A percentile compares a stretch with the other conserved stretches of the same genome.
Conservation (phyloP, 768 basidiomycete species). For the Crassisporium funariophilum region DNA sequence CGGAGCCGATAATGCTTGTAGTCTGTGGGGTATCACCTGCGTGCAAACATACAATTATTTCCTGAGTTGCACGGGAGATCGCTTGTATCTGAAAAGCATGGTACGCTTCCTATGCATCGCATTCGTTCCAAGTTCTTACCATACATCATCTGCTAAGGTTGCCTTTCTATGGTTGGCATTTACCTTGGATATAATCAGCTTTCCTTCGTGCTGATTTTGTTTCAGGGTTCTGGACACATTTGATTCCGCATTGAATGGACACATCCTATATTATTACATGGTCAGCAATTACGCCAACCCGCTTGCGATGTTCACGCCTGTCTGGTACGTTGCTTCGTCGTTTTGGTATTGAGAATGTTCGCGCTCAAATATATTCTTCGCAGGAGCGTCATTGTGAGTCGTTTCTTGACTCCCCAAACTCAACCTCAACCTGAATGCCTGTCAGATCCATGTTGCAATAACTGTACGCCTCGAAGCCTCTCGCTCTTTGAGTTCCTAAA, state of each 20-base stretch:
- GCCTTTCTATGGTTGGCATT: slow-evolving; percentile 34
- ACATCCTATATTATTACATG: slow-evolving; percentile 61
- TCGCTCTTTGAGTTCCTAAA: not conserved
- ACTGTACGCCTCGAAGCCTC: slow-evolving; percentile 46
- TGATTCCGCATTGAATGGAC: slow-evolving; percentile 51
- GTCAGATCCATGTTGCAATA: slow-evolving; percentile 53
- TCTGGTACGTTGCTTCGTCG: slow-evolving; percentile 45
- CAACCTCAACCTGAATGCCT: not conserved
- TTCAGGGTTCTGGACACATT: slow-evolving; percentile 57
- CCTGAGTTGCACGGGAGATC: slow-evolving; percentile 27
- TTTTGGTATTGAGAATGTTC: not conserved
- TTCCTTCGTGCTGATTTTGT: not conserved
- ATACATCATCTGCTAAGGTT: slow-evolving; percentile 24
- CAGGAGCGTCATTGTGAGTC: slow-evolving; percentile 56
- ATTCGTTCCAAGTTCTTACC: not conserved
- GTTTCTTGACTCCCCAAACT: not conserved
- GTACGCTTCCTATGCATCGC: slow-evolving; percentile 26
- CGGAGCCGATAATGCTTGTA: slow-evolving; percentile 20
- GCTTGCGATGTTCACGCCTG: slow-evolving; percentile 39
- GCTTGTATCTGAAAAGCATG: slow-evolving; percentile 33
- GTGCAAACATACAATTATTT: slow-evolving; percentile 58
- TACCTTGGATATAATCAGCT: not conserved
- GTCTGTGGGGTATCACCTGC: slow-evolving; percentile 63
- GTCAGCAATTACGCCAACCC: slow-evolving; percentile 57
- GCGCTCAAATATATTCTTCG: not conserved